A percentile compares a stretch with the other conserved stretches of the same genome.
These are phyloP conservation scores for Delitschia confertaspora DNA, from an alignment of 495 filamentous ascomycete species.

Conservation along the genomic window DNA sequence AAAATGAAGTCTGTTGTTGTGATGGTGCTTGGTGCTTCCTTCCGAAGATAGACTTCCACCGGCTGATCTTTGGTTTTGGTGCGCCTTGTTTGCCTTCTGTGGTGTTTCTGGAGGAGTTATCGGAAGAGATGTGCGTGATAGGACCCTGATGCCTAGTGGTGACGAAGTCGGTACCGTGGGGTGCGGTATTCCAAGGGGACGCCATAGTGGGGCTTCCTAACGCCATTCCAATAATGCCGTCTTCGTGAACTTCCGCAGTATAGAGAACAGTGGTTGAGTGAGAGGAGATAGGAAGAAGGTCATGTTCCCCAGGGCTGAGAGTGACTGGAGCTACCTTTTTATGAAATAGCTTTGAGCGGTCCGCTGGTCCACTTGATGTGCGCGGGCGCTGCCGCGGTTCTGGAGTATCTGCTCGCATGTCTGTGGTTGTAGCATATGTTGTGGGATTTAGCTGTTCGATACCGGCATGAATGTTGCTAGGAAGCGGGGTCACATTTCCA, in stretches of 20 bases:
- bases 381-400: constrained; percentile 23
- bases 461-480: constrained; percentile 4
- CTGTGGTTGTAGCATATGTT: constrained; percentile 19
- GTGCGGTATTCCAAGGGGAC: constrained; percentile 25
- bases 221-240: constrained; percentile 44
- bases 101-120: constrained; percentile 11
- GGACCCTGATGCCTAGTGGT: constrained; percentile 16
- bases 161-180: constrained; percentile 14
- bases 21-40: constrained; percentile 35
- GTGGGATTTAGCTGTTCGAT: constrained; percentile 23
- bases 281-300: constrained; percentile 12
- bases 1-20: constrained; percentile 28
- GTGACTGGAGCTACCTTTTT: constrained; percentile 24
- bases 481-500: constrained; percentile 15
- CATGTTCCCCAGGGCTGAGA: constrained; percentile 1
- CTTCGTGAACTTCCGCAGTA: constrained; percentile 24
- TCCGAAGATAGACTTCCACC: constrained; percentile 49
- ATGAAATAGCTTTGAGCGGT: constrained; percentile 24
- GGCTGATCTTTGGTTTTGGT: constrained; percentile 41
- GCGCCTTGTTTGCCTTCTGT: constrained; percentile 21
- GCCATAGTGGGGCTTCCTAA: constrained; percentile 44
- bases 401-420: constrained; percentile 14
- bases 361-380: constrained; percentile 19
- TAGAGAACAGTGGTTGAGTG: constrained; percentile 25
- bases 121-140: constrained; percentile 19